Evolutionary conservation across 768 basidiomycete genomes (phyloP).

Genomic region (Boletellus sp.): DNA sequence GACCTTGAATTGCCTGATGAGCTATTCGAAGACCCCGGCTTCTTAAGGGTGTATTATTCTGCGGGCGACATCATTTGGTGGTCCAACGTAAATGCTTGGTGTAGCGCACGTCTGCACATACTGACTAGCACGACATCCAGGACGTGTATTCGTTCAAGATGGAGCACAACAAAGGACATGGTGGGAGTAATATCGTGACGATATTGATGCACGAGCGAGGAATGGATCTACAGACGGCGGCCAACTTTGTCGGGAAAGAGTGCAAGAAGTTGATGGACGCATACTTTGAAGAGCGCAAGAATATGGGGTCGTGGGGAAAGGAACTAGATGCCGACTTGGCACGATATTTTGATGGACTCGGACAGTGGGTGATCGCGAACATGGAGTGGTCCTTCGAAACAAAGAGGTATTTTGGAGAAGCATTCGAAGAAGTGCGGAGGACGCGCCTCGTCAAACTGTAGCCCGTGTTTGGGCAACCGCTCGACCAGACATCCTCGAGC

Average conservation of each 20-base stretch:
- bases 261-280: constrained; percentile 48
- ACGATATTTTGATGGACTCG: constrained; percentile 52
- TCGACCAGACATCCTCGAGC: constrained; percentile 1
- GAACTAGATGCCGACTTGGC: constrained; percentile 49
- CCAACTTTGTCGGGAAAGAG: constrained; percentile 52
- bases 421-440: constrained; percentile 48
- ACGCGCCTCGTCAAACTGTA: constrained; percentile 35
- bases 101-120: not conserved
- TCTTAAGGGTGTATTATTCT: constrained; percentile 52
- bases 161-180: constrained; percentile 64
- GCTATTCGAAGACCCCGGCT: constrained; percentile 52
- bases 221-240: constrained; percentile 54
- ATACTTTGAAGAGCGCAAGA: constrained; percentile 44
- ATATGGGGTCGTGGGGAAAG: constrained; percentile 47
- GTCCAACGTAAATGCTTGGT: constrained; percentile 53
- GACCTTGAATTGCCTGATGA: constrained; percentile 62
- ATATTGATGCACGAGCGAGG: constrained; percentile 58
- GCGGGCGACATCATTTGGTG: constrained; percentile 66
- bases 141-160: constrained; percentile 72
- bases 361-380: constrained; percentile 62
- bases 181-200: constrained; percentile 65
- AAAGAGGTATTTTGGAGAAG: constrained; percentile 61
- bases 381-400: constrained; percentile 70
- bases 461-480: not conserved
- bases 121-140: constrained; percentile 31